Evolutionary conservation across 1,284 basidiomycete genomes (phyloP).

Genomic region (Rhodofomes roseus): DNA sequence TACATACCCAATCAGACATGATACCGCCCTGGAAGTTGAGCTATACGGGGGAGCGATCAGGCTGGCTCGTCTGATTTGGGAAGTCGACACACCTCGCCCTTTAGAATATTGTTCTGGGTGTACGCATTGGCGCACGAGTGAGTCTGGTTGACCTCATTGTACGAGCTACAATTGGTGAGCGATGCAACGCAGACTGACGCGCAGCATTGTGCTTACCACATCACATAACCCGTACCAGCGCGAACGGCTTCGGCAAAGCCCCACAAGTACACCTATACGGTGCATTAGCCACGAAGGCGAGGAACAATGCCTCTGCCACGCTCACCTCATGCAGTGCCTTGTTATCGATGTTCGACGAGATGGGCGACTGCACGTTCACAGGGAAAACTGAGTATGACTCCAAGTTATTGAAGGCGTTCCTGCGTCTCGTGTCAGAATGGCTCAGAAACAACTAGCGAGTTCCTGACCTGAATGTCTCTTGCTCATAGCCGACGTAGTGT

Average conservation of each 20-base stretch:
- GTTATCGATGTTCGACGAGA: slow-evolving; percentile 2
- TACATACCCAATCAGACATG: slow-evolving; percentile 20
- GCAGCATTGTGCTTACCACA: neutral
- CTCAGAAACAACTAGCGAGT: neutral
- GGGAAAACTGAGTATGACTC: neutral
- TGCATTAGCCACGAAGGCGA: neutral
- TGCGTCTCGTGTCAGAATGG: neutral
- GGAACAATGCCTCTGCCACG: neutral
- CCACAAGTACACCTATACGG: neutral
- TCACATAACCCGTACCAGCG: neutral
- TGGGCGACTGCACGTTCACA: neutral
- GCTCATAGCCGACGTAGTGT: slow-evolving; percentile 1
- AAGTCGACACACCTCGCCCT: slow-evolving; percentile 60
- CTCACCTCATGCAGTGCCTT: neutral
- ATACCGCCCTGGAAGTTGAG: slow-evolving; percentile 51
- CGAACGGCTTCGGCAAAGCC: neutral
- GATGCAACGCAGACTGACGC: neutral
- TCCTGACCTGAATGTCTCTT: neutral
- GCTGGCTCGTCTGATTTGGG: too few relatives aligned
- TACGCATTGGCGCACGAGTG: slow-evolving; percentile 69
- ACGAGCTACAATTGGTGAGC: neutral
- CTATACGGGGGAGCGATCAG: neutral
- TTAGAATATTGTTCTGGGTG: slow-evolving; percentile 66
- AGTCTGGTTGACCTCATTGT: slow-evolving; percentile 50
- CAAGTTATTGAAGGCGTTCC: neutral